phyloP scores from a whole-genome alignment of 306 rosid genomes.

The Castanea crenata region DNA sequence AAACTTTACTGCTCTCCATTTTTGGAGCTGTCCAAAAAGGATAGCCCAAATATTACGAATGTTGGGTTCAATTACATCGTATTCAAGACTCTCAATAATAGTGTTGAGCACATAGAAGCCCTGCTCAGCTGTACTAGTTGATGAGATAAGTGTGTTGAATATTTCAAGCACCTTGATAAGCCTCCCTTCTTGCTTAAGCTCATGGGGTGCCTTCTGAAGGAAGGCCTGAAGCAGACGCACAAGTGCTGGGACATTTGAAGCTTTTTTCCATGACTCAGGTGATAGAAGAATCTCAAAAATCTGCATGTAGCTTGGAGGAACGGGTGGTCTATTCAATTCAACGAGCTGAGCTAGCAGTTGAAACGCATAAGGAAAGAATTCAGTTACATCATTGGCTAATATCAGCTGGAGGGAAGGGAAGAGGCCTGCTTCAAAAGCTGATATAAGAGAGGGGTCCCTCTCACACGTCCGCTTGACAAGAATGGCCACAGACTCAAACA shows the following conservation, averaged over 20 bases:
- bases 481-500: constrained; percentile 89
- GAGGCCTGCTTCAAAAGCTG: constrained; percentile 73
- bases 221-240: constrained; percentile 97
- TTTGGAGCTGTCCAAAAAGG: constrained; percentile 74
- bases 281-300: constrained; percentile 81
- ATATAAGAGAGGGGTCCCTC: constrained; percentile 62
- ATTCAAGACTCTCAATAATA: constrained; percentile 80
- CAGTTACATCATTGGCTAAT: constrained; percentile 73
- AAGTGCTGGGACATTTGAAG: constrained; percentile 93
- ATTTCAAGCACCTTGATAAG: constrained; percentile 82
- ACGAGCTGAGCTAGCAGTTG: constrained; percentile 93
- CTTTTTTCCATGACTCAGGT: constrained; percentile 84
- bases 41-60: constrained; percentile 77
- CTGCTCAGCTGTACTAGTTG: constrained; percentile 68
- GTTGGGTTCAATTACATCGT: constrained; percentile 56
- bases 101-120: constrained; percentile 98
- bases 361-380: constrained; percentile 94
- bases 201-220: constrained; percentile 90
- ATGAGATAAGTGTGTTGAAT: constrained; percentile 69
- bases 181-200: constrained; percentile 79
- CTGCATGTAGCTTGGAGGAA: constrained; percentile 75
- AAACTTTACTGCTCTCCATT: constrained; percentile 60
- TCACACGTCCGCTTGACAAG: constrained; percentile 84
- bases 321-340: constrained; percentile 82
- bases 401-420: constrained; percentile 82